These are phyloP conservation scores for Cicer pinnatifidum DNA, from an alignment of 306 rosid species.

Conservation along the genomic window DNA sequence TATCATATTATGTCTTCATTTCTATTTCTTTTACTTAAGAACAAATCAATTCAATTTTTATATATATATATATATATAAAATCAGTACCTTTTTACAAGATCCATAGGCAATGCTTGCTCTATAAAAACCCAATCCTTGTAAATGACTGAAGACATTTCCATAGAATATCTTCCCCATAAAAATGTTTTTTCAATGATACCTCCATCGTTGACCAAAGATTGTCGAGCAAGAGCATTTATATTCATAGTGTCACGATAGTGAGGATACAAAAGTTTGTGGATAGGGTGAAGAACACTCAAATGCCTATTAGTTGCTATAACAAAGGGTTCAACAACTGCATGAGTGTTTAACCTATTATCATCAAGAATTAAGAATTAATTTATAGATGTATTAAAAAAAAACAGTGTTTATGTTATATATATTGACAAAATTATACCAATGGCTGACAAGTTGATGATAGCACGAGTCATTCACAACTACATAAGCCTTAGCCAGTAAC, in stretches of 20 bases:
- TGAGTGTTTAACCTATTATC: conserved; percentile 68
- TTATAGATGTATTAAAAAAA: not conserved
- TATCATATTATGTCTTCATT: not conserved
- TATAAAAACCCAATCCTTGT: conserved; percentile 45
- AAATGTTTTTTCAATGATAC: conserved; percentile 45
- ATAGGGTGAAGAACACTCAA: conserved; percentile 46
- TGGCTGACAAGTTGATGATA: conserved; percentile 70
- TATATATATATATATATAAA: too few species aligned
- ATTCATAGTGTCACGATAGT: conserved; percentile 54
- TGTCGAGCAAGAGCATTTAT: conserved; percentile 46
- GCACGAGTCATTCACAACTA: conserved; percentile 64
- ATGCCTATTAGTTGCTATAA: conserved; percentile 49
- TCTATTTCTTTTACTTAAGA: not conserved
- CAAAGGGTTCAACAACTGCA: conserved; percentile 67
- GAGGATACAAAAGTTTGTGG: conserved; percentile 46
- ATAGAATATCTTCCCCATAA: conserved; percentile 45
- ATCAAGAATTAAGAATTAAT: not conserved
- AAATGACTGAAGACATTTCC: conserved; percentile 46
- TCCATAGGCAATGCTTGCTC: conserved; percentile 49
- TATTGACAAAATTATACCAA: conserved; percentile 49
- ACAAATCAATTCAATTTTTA: too few species aligned
- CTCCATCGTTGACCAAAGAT: conserved; percentile 38
- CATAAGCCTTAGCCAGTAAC: conserved; percentile 76
- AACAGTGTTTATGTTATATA: not conserved
- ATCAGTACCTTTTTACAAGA: conserved; percentile 45